Evolutionary conservation across 2,329 filamentous ascomycete species (phyloP).

Genomic region (Zalaria obscura): DNA sequence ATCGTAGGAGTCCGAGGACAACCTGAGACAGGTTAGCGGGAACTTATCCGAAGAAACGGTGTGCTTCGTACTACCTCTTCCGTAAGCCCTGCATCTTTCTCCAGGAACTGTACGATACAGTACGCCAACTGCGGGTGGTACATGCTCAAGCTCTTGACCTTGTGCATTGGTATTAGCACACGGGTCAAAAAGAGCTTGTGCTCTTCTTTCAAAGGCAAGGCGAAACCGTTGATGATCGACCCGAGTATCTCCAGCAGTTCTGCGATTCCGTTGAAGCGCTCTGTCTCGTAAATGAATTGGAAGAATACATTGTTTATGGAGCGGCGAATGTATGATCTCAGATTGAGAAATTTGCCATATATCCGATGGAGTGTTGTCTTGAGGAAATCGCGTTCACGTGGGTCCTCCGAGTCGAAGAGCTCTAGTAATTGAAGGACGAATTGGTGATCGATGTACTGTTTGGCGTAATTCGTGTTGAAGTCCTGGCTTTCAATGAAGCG

Average conservation of each 20-base stretch:
- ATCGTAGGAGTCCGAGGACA: conserved; percentile 82
- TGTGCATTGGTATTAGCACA: conserved; percentile 86
- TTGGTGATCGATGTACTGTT: conserved; percentile 95
- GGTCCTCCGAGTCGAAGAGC: conserved; percentile 95
- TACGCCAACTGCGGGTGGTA: conserved; percentile 97
- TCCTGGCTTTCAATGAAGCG: conserved; percentile 98
- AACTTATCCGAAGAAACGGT: not conserved
- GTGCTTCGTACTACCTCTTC: conserved; percentile 57
- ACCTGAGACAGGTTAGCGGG: conserved; percentile 41
- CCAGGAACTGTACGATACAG: conserved; percentile 96
- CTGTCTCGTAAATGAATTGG: conserved; percentile 97
- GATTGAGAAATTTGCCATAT: conserved; percentile 96
- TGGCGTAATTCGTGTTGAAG: conserved; percentile 99
- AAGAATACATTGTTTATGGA: conserved; percentile 99
- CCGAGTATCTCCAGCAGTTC: conserved; percentile 92
- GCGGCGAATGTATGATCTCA: conserved; percentile 89
- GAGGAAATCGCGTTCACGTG: conserved; percentile 87
- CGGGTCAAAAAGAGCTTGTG: conserved; percentile 96
- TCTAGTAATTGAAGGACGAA: conserved; percentile 95
- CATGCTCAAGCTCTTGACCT: conserved; percentile 99
- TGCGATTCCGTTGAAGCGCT: conserved; percentile 95
- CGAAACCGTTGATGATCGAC: conserved; percentile 98
- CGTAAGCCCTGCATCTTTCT: conserved; percentile 92
- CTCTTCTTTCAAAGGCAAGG: conserved; percentile 90
- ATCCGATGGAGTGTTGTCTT: conserved; percentile 97